phyloP scores from a whole-genome alignment of 371 early-diverging fungal species.

The Capillidium heterosporum region DNA sequence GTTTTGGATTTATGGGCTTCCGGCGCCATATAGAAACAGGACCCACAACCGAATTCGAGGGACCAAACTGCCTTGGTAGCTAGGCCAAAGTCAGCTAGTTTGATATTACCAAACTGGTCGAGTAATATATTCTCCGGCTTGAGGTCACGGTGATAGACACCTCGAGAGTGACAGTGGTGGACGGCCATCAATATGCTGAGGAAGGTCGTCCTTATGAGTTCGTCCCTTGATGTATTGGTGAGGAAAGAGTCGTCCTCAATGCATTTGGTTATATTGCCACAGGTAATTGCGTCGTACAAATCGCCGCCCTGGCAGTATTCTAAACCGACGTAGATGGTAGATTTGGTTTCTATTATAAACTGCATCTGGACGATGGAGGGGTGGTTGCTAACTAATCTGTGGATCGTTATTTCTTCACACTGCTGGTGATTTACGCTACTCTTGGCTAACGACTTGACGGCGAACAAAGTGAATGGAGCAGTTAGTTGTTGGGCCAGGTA shows the following conservation, averaged over 20 bases:
- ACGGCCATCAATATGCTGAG: slow-evolving; percentile 32
- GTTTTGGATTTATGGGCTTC: slow-evolving; percentile 13
- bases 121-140: slow-evolving; percentile 64
- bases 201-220: neutral
- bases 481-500: neutral
- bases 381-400: slow-evolving; percentile 17
- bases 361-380: slow-evolving; percentile 40
- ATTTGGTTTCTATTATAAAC: slow-evolving; percentile 25
- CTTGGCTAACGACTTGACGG: slow-evolving; percentile 5
- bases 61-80: slow-evolving; percentile 51
- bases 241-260: neutral
- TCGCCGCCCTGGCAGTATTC: slow-evolving; percentile 34
- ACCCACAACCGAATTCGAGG: slow-evolving; percentile 59
- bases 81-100: slow-evolving; percentile 74
- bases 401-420: slow-evolving; percentile 4
- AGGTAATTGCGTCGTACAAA: slow-evolving; percentile 27
- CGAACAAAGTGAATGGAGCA: neutral
- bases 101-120: slow-evolving; percentile 25
- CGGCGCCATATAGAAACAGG: slow-evolving; percentile 43
- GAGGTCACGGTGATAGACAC: slow-evolving; percentile 54
- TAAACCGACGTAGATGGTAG: slow-evolving; percentile 26
- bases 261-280: slow-evolving; percentile 7
- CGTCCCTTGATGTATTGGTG: neutral
- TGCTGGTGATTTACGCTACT: neutral
- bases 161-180: slow-evolving; percentile 26